These are phyloP conservation scores for Candida namnaoensis DNA, from an alignment of 805 yeast genomes.

Conservation along the genomic window DNA sequence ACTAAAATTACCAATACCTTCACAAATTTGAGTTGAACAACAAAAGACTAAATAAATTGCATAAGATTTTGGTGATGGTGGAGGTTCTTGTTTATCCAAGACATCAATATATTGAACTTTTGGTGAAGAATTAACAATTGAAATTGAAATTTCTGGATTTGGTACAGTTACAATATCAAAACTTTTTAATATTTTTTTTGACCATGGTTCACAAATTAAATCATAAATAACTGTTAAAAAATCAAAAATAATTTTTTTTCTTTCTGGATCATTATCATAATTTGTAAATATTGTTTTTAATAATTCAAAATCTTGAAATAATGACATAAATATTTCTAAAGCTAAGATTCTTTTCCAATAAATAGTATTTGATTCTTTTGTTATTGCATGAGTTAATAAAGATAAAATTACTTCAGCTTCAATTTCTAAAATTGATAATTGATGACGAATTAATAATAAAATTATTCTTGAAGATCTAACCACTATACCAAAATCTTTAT, in stretches of 20 bases:
- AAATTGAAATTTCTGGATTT: constrained; percentile 22
- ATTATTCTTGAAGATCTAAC: constrained; percentile 73
- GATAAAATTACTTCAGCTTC: constrained; percentile 82
- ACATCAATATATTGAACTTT: constrained; percentile 60
- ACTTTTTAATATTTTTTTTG: constrained; percentile 23
- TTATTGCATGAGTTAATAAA: constrained; percentile 62
- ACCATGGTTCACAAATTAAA: constrained; percentile 22
- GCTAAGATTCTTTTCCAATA: constrained; percentile 70
- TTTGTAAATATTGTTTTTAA: constrained; percentile 44
- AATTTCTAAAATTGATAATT: constrained; percentile 50
- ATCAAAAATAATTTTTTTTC: constrained; percentile 53
- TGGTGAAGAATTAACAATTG: constrained; percentile 33
- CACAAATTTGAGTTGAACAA: constrained; percentile 47
- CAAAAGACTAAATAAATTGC: constrained; percentile 46
- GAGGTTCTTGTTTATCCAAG: constrained; percentile 77
- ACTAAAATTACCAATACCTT: constrained; percentile 56
- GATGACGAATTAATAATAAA: constrained; percentile 44
- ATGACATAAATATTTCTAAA: constrained; percentile 59
- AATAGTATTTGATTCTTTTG: constrained; percentile 44
- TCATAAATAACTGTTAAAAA: constrained; percentile 35
- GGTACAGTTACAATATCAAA: constrained; percentile 21
- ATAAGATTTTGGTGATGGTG: constrained; percentile 56
- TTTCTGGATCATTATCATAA: constrained; percentile 50
- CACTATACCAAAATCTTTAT: constrained; percentile 55
- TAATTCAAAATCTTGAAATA: constrained; percentile 48